A percentile compares a stretch with the other conserved stretches of the same genome.
Evolutionary conservation across 2,329 filamentous ascomycete species (phyloP).

Genomic region (Penicillium sclerotiorum): DNA sequence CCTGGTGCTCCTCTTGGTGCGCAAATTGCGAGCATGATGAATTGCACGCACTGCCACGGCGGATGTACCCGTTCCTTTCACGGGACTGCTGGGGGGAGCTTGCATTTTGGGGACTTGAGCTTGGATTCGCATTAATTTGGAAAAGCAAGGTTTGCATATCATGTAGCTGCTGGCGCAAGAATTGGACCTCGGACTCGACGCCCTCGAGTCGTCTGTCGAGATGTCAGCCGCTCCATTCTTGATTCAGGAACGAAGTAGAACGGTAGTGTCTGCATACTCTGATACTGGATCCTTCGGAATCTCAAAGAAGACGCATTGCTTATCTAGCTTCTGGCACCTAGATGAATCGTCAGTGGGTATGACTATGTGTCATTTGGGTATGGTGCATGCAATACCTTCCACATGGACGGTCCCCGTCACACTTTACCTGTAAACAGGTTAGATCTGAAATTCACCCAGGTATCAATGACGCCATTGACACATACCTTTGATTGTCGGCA

Average conservation of each 20-base stretch:
- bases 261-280: conserved; percentile 23
- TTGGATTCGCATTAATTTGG: conserved; percentile 3
- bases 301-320: conserved; percentile 42
- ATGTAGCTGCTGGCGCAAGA: conserved; percentile 32
- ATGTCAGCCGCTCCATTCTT: not conserved
- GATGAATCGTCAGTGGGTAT: not conserved
- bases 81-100: conserved; percentile 3
- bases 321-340: conserved; percentile 38
- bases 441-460: not conserved
- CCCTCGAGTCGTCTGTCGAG: conserved; percentile 32
- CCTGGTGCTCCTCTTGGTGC: not conserved
- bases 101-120: conserved; percentile 1
- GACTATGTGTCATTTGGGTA: too few relatives aligned
- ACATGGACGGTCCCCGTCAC: conserved; percentile 41
- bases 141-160: conserved; percentile 27
- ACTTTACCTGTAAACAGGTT: conserved; percentile 33
- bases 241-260: not conserved
- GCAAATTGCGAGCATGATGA: conserved; percentile 10
- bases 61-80: not conserved
- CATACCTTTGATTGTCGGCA: conserved; percentile 42
- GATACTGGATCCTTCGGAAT: conserved; percentile 34
- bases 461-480: not conserved
- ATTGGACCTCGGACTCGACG: conserved; percentile 36
- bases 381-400: too few relatives aligned
- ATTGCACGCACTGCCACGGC: conserved; percentile 5